Base-by-base conservation (phyloP, 345 rosid genomes). In the Citropsis articulata region DNA sequence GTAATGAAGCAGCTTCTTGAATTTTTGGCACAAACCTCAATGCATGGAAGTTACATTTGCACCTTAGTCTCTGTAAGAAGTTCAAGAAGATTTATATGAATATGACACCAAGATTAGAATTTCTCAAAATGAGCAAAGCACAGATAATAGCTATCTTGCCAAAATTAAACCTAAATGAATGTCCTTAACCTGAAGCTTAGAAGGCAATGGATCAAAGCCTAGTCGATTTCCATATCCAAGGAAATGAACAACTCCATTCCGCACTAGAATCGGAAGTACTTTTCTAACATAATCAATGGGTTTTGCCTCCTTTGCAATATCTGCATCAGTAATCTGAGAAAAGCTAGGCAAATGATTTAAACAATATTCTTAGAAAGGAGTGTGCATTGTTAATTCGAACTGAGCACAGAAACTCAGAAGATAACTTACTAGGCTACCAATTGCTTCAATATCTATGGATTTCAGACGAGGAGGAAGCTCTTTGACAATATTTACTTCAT, bases 11-110 rank as follows among this genome's bases (percentile, higher is more conserved):
- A 1, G 78, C 86, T 84, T 88, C 79, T 87, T 88, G 95, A 71
- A 93, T 93, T 82, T 91, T 89, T 3, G 93, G 93, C 56, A 78
- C 87, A 56, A 96, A 96, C 78, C 88, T 92, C 78, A 93, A 65
- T 6, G 95, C 96, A 77, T 93, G 98, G 75, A 96, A 93, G 90
- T 93, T 93, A 82, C 99, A 96, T 82, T 96, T 96, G 82, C 99
- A 93, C 71, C 99, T 86, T 74, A 96, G 76, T 79, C 83, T 91
- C 99, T 93, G 90, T 60, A 78, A 55, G 60, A 61, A 60, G 56
- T 64, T 19, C 62, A 69, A 62, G 42, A 71, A 68, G 19, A 75
- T 30, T 33, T 22, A 57, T 48, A 8, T 24, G 9, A 6, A 33
- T 60, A 85, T 35, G 61, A 70, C 64, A 57, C 60, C 45, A 74